Evolutionary conservation across 108 stramenopile species (phyloP).

Genomic region (Asterionellopsis glacialis): DNA sequence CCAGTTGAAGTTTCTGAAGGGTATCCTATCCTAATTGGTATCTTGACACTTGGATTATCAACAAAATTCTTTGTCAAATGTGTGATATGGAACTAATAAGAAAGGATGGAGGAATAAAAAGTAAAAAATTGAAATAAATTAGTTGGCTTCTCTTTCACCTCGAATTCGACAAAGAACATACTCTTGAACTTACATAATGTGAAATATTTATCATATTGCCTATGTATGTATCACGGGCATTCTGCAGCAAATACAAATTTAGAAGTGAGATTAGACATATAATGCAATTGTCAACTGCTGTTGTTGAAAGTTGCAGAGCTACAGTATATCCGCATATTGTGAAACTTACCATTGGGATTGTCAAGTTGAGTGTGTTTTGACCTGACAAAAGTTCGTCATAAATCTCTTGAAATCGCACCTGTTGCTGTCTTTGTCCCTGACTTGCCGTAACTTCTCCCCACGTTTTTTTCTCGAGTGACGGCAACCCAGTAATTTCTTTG

Average conservation of each 20-base stretch:
- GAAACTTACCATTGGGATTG: conserved; percentile 5
- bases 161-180: not conserved
- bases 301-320: no score
- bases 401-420: not conserved
- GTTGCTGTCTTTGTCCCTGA: conserved; percentile 2
- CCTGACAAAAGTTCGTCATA: conserved; percentile 6
- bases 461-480: conserved; percentile 8
- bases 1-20: conserved; percentile 1
- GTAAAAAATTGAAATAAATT: not conserved
- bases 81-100: conserved; percentile 11
- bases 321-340: not conserved
- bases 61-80: conserved; percentile 12
- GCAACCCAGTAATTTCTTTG: conserved; percentile 15
- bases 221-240: conserved; percentile 22
- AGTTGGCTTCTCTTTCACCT: not conserved
- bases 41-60: conserved; percentile 21
- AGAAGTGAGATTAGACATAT: not conserved
- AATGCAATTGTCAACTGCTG: conserved; percentile 8
- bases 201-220: conserved; percentile 25
- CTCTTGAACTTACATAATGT: conserved; percentile 15
- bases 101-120: not conserved
- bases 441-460: no score
- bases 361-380: not conserved
- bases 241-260: conserved; percentile 5
- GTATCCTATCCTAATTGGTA: conserved; percentile 28